Evolutionary conservation across 106 monocot species (phyloP).

Genomic region (Dioscorea dumetorum): DNA sequence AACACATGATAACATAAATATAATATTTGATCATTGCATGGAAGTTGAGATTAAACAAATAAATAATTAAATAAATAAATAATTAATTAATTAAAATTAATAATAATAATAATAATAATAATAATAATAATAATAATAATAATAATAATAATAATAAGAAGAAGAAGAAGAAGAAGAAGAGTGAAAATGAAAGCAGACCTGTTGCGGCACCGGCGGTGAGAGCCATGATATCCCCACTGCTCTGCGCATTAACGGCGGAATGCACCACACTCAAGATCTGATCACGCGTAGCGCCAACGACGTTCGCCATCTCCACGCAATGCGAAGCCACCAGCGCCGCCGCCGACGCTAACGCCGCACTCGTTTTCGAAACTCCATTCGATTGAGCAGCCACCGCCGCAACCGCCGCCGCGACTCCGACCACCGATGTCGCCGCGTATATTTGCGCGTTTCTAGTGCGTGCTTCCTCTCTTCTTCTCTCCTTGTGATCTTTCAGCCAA

Average conservation of each 20-base stretch:
- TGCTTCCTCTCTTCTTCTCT: conserved; percentile 32
- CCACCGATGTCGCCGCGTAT: conserved; percentile 51
- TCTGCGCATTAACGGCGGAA: conserved; percentile 41
- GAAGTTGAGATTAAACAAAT: too few species aligned
- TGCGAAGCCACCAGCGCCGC: conserved; percentile 54
- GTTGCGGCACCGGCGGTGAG: conserved; percentile 47
- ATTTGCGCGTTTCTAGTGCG: conserved; percentile 37
- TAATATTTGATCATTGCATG: too few species aligned
- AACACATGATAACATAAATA: too few species aligned
- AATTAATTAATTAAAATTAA: too few species aligned
- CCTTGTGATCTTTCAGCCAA: conserved; percentile 52
- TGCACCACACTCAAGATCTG: conserved; percentile 30
- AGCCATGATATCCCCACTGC: conserved; percentile 53
- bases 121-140: too few species aligned
- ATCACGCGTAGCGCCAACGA: conserved; percentile 37
- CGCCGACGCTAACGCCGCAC: conserved; percentile 34
- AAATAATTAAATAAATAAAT: too few species aligned
- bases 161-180: too few species aligned
- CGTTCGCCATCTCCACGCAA: conserved; percentile 51
- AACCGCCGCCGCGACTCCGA: conserved; percentile 50
- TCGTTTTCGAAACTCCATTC: conserved; percentile 4
- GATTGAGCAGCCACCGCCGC: conserved; percentile 29
- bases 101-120: too few species aligned
- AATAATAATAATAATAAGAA: too few species aligned
- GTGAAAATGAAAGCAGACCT: conserved; percentile 9